Base-by-base conservation (phyloP, 768 basidiomycete species). In the Trametes cingulata region DNA sequence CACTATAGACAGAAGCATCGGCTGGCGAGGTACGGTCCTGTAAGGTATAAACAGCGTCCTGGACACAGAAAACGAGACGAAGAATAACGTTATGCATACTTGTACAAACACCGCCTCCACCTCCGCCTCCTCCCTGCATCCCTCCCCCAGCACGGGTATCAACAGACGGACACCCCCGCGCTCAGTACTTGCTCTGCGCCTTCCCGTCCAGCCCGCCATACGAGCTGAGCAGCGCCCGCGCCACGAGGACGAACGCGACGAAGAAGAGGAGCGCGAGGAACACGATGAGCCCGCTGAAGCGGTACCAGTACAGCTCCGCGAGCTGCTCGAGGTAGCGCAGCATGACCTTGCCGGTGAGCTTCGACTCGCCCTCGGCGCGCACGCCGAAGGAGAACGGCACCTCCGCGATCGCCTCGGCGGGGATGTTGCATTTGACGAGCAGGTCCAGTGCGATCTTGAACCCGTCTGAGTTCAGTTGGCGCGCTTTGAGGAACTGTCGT, bases 401-500 rank as follows among this genome's bases (percentile, higher is more conserved):
- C 52, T 71, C 70, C 3, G 70, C 68, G 45, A 71, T 69, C 25
- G 67, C 68, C 43, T 63, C 27, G 17, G 56, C 42, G 4, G 65
- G 56, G n/a, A 71, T 64, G 47, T 66, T 62, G 29, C 67, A 63
- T 56, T 71, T 71, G 58, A 71, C 65, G 46, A 71, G 70, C 35
- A 71, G 62, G 63, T 71, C 70, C 41, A 71, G 68, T 17, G 70
- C 70, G 47, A 71, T 71, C 50, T 71, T 71, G 65, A 71, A 71
- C n/a, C 70, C 70, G 29, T 62, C 50, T 22, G 65, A 56, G 61
- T 71, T 71, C n/a, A 71, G 62, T 24, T 61, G 61, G 17, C 65
- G 64, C 27, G 68, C 67, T 56, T 69, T 69, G 13, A 71, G 60
- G 68, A 71, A 71, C 70, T 71, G 36, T 2, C 13, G 22, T n/a